Evolutionary conservation across 805 yeast species (phyloP).

Genomic region (Candida boidinii): DNA sequence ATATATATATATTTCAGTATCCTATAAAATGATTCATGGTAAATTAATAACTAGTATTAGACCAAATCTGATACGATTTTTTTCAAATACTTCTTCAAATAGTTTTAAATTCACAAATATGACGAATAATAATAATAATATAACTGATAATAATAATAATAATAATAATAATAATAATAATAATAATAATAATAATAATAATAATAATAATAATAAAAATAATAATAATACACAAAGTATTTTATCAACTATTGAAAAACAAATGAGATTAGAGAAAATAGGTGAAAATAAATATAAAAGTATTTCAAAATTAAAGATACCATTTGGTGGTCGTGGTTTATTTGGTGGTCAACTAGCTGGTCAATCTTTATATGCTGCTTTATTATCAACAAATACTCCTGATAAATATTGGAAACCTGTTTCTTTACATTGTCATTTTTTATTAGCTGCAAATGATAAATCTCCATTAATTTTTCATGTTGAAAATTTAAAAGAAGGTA

Average conservation of each 20-base stretch:
- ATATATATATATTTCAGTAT: no score
- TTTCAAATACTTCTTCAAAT: no score
- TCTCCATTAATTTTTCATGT: conserved; percentile 47
- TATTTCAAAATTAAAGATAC: conserved; percentile 25
- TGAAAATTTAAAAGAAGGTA: conserved; percentile 40
- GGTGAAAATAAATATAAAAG: conserved; percentile 16
- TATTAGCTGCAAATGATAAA: conserved; percentile 41
- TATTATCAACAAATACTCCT: conserved; percentile 34
- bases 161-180: no score
- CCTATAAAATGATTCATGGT: no score
- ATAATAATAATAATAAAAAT: no score
- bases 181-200: no score
- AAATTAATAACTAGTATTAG: no score
- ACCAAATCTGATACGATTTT: no score
- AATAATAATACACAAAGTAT: no score
- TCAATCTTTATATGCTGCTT: conserved; percentile 54
- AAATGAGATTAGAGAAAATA: conserved; percentile 14
- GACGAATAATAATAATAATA: no score
- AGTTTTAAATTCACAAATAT: no score
- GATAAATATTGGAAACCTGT: conserved; percentile 38
- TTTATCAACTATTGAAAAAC: conserved; percentile 16
- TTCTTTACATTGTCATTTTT: conserved; percentile 55
- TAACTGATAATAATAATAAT: no score
- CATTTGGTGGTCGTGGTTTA: conserved; percentile 52
- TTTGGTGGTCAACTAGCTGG: conserved; percentile 68